These are phyloP conservation scores for Dysphania ambrosioides DNA, from an alignment of 148 eudicot genomes.

Conservation along the genomic window DNA sequence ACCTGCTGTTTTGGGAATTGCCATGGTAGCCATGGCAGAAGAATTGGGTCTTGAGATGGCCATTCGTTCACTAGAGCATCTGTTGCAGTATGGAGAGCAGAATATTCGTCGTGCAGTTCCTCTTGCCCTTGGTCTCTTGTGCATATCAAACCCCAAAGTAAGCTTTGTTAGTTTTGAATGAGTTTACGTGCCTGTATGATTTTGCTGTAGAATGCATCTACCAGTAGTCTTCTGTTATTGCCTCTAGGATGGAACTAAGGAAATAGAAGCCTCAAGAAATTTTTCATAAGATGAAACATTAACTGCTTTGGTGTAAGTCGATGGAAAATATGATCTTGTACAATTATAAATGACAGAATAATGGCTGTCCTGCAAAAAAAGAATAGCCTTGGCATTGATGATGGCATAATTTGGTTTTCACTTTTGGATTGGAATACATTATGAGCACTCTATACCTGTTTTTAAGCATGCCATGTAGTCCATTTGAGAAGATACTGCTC, in stretches of 20 bases:
- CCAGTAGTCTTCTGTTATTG: not conserved
- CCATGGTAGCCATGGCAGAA: conserved; percentile 98
- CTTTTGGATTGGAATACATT: not conserved
- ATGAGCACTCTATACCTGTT: not conserved
- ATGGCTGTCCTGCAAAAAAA: too few species aligned
- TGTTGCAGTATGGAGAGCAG: conserved; percentile 93
- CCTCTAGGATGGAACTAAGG: not conserved
- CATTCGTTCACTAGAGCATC: conserved; percentile 88
- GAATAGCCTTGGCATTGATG: not conserved
- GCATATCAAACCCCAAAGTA: conserved; percentile 80
- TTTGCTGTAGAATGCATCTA: not conserved
- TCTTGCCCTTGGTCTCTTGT: conserved; percentile 82
- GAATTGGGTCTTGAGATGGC: conserved; percentile 91
- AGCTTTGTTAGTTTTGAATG: not conserved
- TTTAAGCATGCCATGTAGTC: not conserved
- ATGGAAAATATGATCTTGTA: not conserved
- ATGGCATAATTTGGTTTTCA: not conserved
- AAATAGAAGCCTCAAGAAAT: not conserved
- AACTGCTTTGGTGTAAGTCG: not conserved
- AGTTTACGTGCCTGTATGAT: conserved; percentile 1
- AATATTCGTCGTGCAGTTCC: conserved; percentile 94
- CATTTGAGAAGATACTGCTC: not conserved
- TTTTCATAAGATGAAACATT: not conserved
- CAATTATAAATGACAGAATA: not conserved
- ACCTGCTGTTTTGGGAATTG: conserved; percentile 91